Base-by-base conservation (phyloP, 2,329 filamentous ascomycete species). In the Aspergillus terreus region DNA sequence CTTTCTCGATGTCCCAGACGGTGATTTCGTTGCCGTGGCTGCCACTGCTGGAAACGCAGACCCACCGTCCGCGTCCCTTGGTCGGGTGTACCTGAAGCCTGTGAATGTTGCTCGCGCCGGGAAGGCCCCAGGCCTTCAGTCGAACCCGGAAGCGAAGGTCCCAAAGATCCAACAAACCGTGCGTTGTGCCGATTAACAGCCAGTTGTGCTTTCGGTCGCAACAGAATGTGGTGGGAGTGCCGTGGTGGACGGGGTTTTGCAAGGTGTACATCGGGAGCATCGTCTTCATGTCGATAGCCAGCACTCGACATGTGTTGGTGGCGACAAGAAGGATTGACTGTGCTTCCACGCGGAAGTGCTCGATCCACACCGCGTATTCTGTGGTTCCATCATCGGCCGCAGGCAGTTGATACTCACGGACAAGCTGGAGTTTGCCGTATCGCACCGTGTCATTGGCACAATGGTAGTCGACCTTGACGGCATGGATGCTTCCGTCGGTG, bases 1-100 rank as follows among this genome's bases (percentile, higher is more conserved):
- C 84, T 72, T 92, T 95, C 67, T 97, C 92, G 14, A 97, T 78
- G 64, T 97, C 94, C 94, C 94, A 99, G 1, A 95, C 88, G 0
- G 90, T 95, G 30, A 99, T 83, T 66, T 99, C 94, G 43, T 72
- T 71, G 14, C 90, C 90, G 55, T 89, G 85, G 4, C 85, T 88
- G 6, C 88, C 95, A 7, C 92, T 92, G 14, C 92, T 92, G 2
- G 91, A 87, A 7, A 96, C 87, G 67, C 91, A 95, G 1, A 97
- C 82, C 82, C 90, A 92, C 67, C 86, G 87, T 10, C 88, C 88
- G 41, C 89, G 84, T 1, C 88, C 87, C 66, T 86, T 89, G 21
- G 81, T 82, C 0, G 91, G 90, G 64, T 95, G 90, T 1, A 95
- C 77, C 51, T 83, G 80, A 14, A 99, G 78, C 30, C 90, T 82